A percentile compares a stretch with the other conserved stretches of the same genome.
Evolutionary conservation across 257 asterid species (phyloP).

Genomic region (Perilla frutescens): DNA sequence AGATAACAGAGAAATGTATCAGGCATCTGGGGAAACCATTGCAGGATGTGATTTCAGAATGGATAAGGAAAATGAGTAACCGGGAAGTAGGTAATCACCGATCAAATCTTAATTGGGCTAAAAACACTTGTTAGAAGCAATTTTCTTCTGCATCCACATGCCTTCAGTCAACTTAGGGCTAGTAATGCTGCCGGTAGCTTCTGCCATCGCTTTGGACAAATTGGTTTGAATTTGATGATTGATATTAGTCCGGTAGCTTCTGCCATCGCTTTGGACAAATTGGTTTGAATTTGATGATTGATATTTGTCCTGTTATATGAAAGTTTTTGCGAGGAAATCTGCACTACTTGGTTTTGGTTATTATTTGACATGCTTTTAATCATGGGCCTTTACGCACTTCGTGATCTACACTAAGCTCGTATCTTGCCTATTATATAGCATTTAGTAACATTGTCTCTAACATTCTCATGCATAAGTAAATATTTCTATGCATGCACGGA

Average conservation of each 20-base stretch:
- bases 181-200: not conserved
- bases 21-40: slow-evolving; percentile 72
- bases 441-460: not conserved
- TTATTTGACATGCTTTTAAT: not conserved
- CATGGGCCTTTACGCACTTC: not conserved
- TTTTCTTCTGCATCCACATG: not conserved
- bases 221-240: not conserved
- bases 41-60: slow-evolving; percentile 87
- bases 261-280: not conserved
- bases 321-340: too few species aligned
- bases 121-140: not conserved
- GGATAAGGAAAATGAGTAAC: slow-evolving; percentile 68
- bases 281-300: not conserved
- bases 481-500: not conserved
- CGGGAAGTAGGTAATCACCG: slow-evolving; percentile 70
- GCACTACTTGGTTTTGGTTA: not conserved
- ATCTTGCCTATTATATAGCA: not conserved
- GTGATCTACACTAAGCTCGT: not conserved
- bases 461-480: too few species aligned
- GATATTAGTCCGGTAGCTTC: not conserved
- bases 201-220: not conserved
- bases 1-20: slow-evolving; percentile 88
- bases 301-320: too few species aligned
- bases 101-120: not conserved
- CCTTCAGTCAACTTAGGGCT: slow-evolving; percentile 1